These are phyloP conservation scores for Stentor coeruleus DNA, from an alignment of 73 alveolate species.

Conservation along the genomic window DNA sequence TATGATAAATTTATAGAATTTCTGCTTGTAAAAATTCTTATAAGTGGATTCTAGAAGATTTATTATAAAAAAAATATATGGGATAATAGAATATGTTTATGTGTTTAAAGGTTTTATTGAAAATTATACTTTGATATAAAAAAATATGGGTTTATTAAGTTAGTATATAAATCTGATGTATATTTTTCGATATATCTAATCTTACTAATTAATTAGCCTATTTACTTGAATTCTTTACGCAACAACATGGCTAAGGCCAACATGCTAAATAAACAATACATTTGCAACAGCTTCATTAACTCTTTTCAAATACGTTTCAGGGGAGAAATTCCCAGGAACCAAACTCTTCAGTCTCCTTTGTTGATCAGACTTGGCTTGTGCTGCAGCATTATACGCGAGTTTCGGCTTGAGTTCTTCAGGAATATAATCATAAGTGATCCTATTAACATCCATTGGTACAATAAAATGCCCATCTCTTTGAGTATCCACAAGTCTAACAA, in stretches of 20 bases:
- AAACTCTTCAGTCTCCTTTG: neutral
- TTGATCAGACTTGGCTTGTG: neutral
- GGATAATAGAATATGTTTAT: too few relatives aligned
- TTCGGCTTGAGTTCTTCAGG: conserved; percentile 43
- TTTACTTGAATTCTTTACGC: too few relatives aligned
- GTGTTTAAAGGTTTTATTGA: too few relatives aligned
- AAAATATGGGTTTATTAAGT: too few relatives aligned
- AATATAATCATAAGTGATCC: conserved; percentile 63
- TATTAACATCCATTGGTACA: conserved; percentile 54
- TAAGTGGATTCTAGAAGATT: too few relatives aligned
- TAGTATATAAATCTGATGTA: too few relatives aligned
- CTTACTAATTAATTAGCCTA: too few relatives aligned
- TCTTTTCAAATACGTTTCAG: neutral
- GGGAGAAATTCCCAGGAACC: conserved; percentile 8
- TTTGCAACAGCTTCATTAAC: conserved; percentile 25
- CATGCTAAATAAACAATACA: conserved; percentile 24
- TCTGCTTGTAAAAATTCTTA: too few relatives aligned
- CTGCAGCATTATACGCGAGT: conserved; percentile 11
- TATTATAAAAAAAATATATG: too few relatives aligned
- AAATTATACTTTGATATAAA: too few relatives aligned
- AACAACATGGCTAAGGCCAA: neutral
- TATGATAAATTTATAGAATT: too few relatives aligned
- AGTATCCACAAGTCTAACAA: conserved; percentile 75
- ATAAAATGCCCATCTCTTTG: conserved; percentile 78
- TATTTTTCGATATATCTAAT: too few relatives aligned